Base-by-base conservation (phyloP, 495 filamentous ascomycete species). In the Monascus purpureus region DNA sequence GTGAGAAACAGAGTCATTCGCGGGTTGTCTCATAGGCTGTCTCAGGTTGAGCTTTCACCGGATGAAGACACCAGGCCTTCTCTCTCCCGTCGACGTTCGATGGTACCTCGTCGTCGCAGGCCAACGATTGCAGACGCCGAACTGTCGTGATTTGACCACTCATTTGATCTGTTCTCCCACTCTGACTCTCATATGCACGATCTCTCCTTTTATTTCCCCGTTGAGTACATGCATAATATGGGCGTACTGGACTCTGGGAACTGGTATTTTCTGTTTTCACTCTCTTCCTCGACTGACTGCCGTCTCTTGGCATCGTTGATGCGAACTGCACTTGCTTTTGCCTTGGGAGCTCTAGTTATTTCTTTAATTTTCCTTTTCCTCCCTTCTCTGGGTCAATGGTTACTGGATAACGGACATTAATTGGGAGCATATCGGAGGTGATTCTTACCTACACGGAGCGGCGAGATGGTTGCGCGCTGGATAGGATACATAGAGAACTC, bases 1-100 rank as follows among this genome's bases (percentile, higher is more conserved):
- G 41, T 52, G n/a, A 61, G 65, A 28, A 55, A 51, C 31, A 51
- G 67, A 31, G 32, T 67, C 23, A 45, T 59, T 13, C 61, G 67
- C 11, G 58, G 56, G 13, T 49, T 66, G 23, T 53, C 59, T 11
- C 61, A 52, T 32, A 51, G 64, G 22, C 38, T 66, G 12, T 57
- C 59, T 13, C 57, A 62, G 9, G 36, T 58, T 18, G 56, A 59
- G 1, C 17, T 56, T 12, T 32, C 60, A 4, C 40, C 49, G 4
- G 52, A 63, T n/a, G 58, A 66, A 9, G 52, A 64, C 8, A 27
- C 29, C 8, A 43, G 53, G 28, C 27, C 55, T 4, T 39, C 57
- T n/a, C 60, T 58, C 13, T 47, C 41, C 27, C 54, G 53, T 14
- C 53, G 59, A 13, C 47, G 43, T 22, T 60, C 59, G 0, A 44